Evolutionary conservation across 1,284 basidiomycete genomes (phyloP), one percentile per base, ranked within the genome.

Genomic region (Cryptococcus jaspeensis): DNA sequence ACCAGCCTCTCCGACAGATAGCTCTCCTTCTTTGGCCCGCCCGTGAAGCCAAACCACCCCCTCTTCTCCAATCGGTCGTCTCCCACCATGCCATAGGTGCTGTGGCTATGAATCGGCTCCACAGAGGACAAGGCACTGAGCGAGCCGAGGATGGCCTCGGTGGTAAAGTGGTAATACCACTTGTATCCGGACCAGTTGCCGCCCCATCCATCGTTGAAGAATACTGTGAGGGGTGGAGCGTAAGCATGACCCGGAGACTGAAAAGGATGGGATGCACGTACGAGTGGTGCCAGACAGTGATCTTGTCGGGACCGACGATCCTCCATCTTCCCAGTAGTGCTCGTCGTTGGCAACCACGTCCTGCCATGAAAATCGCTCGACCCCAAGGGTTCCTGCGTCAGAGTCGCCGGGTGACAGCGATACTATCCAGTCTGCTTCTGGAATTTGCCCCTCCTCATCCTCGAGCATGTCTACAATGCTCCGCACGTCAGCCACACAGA

Each of bases 1-100:
- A 60, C 35, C 32, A 66, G 28, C 43, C 57, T 43, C 35, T 60
- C 53, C 12, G 64, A 56, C 23, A 39, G n/a, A 15, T 35, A 23
- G 28, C 16, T 35, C 11, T 35, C 45, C 9, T 32, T 32, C 9
- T 32, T 32, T 32, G 9, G 4, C 12, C 25, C 23, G 11, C 32
- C 23, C n/a, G 45, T 5, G 9, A 32, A 32, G 4, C 28, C 28
- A 32, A 32, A 5, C 28, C 28, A 32, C 28, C 28, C 28, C 9
- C 28, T 32, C 28, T 32, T 32, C 9, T 32, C 28, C 9, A 32
- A 32, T 20, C 25, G 48, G 20, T 51, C 50, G 22, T 35, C 28
- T 32, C 28, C 28, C 23, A 32, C 12, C 25, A 18, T 25, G 9
- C 25, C 23, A 9, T 13, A 4, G 28, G 15, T 23, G 13, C 23